A percentile compares a stretch with the other conserved stretches of the same genome.
Evolutionary conservation across 139 green algal species (phyloP).

Genomic region (Chlorella sp.): DNA sequence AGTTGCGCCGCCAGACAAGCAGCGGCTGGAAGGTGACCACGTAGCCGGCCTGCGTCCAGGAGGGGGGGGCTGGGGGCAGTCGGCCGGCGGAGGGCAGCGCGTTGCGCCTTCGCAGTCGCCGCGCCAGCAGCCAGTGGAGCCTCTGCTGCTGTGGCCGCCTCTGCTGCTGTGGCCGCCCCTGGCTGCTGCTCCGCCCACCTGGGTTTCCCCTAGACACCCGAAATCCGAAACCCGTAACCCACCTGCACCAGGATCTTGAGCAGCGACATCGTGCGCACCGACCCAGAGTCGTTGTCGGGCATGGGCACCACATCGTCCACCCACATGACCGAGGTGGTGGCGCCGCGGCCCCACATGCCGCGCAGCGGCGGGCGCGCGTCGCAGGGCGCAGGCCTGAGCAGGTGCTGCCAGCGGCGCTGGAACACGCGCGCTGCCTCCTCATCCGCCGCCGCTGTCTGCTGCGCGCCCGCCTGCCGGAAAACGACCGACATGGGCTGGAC

Average conservation of each 20-base stretch:
- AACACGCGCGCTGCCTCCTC: not conserved
- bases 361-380: not conserved
- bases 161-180: too few relatives aligned
- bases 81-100: too few relatives aligned
- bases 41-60: not conserved
- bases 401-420: not conserved
- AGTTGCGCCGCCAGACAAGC: not conserved
- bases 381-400: not conserved
- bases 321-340: not conserved
- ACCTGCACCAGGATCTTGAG: constrained; percentile 2
- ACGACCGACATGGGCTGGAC: not conserved
- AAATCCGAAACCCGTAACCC: too few relatives aligned
- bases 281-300: constrained; percentile 1
- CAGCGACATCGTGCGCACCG: not conserved
- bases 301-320: not conserved
- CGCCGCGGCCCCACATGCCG: not conserved
- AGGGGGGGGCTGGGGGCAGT: too few relatives aligned
- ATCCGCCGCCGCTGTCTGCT: not conserved
- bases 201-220: too few relatives aligned
- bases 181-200: too few relatives aligned
- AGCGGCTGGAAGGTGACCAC: not conserved
- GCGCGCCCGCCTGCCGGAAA: not conserved
- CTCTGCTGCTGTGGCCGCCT: too few relatives aligned
- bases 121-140: too few relatives aligned
- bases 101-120: too few relatives aligned